Percentiles rank a stretch among this genome's conserved stretches.
Evolutionary conservation across 1,139 yeast genomes (phyloP).

Genomic region (Yamadazyma atlantica): DNA sequence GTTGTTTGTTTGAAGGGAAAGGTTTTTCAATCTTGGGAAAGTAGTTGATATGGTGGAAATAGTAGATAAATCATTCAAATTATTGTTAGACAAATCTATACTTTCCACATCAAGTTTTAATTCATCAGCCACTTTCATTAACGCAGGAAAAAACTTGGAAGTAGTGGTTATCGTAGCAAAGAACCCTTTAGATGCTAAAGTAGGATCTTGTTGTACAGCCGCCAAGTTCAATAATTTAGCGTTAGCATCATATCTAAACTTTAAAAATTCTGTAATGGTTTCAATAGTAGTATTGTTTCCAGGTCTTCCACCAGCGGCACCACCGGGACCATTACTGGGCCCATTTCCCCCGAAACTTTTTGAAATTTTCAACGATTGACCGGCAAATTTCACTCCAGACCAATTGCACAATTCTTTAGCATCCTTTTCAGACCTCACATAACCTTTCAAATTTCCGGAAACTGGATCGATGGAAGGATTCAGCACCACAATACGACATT

Average conservation of each 20-base stretch:
- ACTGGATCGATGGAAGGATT: slow-evolving; percentile 44
- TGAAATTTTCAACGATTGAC: slow-evolving; percentile 59
- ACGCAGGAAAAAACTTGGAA: slow-evolving; percentile 86
- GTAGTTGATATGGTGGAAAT: slow-evolving; percentile 69
- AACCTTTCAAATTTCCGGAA: slow-evolving; percentile 56
- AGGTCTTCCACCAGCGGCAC: slow-evolving; percentile 13
- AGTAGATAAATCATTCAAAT: slow-evolving; percentile 58
- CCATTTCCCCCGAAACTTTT: slow-evolving; percentile 15
- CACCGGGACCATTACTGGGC: slow-evolving; percentile 21
- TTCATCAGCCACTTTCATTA: slow-evolving; percentile 77
- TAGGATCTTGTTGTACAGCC: slow-evolving; percentile 66
- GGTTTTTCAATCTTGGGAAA: slow-evolving; percentile 73
- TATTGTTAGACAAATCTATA: slow-evolving; percentile 73
- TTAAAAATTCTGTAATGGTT: slow-evolving; percentile 59
- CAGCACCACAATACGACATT: slow-evolving; percentile 55
- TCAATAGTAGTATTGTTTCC: slow-evolving; percentile 49
- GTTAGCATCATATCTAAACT: slow-evolving; percentile 64
- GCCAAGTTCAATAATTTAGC: slow-evolving; percentile 69
- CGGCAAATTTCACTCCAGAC: slow-evolving; percentile 82
- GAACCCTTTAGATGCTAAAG: slow-evolving; percentile 60
- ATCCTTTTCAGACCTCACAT: slow-evolving; percentile 53
- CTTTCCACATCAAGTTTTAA: slow-evolving; percentile 60
- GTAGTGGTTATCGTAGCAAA: slow-evolving; percentile 58
- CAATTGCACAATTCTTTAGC: slow-evolving; percentile 60
- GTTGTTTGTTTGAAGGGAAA: slow-evolving; percentile 76